phyloP scores from a whole-genome alignment of 2,329 filamentous ascomycete species.

The Penicillium sp. region DNA sequence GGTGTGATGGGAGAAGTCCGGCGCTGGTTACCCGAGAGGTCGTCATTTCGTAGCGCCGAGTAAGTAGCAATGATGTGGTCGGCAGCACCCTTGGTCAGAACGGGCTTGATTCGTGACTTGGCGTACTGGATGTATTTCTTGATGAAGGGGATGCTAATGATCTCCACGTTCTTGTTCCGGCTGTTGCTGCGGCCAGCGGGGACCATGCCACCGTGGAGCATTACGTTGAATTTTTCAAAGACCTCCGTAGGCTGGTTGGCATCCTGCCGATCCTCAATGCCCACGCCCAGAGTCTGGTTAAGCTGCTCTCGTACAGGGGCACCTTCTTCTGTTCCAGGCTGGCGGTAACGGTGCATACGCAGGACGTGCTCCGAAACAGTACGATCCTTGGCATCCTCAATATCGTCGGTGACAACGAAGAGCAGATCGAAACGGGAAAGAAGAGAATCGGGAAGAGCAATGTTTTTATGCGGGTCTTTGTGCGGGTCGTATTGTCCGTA shows the following conservation, averaged over 20 bases:
- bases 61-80: slow-evolving; percentile 91
- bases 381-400: slow-evolving; percentile 87
- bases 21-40: slow-evolving; percentile 89
- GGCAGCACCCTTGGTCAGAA: slow-evolving; percentile 85
- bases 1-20: slow-evolving; percentile 94
- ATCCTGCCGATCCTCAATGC: slow-evolving; percentile 71
- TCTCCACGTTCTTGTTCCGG: slow-evolving; percentile 73
- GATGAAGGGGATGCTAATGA: slow-evolving; percentile 94
- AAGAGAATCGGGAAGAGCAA: slow-evolving; percentile 91
- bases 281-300: slow-evolving; percentile 81
- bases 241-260: slow-evolving; percentile 77
- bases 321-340: slow-evolving; percentile 89
- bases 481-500: slow-evolving; percentile 98
- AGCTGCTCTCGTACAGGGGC: slow-evolving; percentile 87
- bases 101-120: slow-evolving; percentile 84
- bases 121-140: slow-evolving; percentile 99
- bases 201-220: slow-evolving; percentile 91
- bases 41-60: slow-evolving; percentile 89
- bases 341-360: slow-evolving; percentile 93
- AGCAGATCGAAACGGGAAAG: slow-evolving; percentile 97
- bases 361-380: slow-evolving; percentile 94
- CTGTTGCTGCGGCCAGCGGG: slow-evolving; percentile 66
- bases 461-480: slow-evolving; percentile 98
- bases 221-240: slow-evolving; percentile 92
- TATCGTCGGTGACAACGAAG: slow-evolving; percentile 97